phyloP scores from a whole-genome alignment of 1,284 basidiomycete genomes.

The Boletus mariae region DNA sequence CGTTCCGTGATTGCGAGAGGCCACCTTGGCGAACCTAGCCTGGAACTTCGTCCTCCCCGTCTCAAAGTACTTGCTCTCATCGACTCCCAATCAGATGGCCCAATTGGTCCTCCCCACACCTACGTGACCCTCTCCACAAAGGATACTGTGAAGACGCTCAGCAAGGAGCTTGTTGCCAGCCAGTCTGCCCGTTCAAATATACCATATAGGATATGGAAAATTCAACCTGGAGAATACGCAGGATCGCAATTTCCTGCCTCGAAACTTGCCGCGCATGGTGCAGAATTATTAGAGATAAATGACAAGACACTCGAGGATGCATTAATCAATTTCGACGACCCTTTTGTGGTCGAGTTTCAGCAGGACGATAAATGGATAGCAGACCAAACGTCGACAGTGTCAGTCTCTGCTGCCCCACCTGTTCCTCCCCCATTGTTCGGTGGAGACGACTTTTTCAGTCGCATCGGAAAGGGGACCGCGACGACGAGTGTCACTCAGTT shows the following conservation, averaged over 20 bases:
- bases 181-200: conserved; percentile 32
- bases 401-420: conserved; percentile 13
- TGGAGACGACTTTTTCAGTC: conserved; percentile 58
- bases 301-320: conserved; percentile 56
- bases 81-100: conserved; percentile 24
- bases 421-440: conserved; percentile 51
- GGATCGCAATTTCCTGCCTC: conserved; percentile 39
- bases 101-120: conserved; percentile 25
- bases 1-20: conserved; percentile 67
- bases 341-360: conserved; percentile 65
- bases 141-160: conserved; percentile 45
- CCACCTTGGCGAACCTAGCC: conserved; percentile 45
- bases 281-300: conserved; percentile 35
- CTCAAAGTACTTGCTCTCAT: conserved; percentile 58
- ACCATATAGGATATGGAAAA: conserved; percentile 60
- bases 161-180: conserved; percentile 37
- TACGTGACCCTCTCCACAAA: conserved; percentile 49
- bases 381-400: conserved; percentile 22
- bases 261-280: conserved; percentile 38
- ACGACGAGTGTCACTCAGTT: conserved; percentile 25
- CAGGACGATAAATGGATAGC: conserved; percentile 50
- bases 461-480: conserved; percentile 32
- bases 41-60: conserved; percentile 79
- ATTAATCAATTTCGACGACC: conserved; percentile 53
- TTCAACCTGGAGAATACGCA: conserved; percentile 41